Conservation (phyloP, 208 protist genomes). For the Wallacemonas collosoma region DNA sequence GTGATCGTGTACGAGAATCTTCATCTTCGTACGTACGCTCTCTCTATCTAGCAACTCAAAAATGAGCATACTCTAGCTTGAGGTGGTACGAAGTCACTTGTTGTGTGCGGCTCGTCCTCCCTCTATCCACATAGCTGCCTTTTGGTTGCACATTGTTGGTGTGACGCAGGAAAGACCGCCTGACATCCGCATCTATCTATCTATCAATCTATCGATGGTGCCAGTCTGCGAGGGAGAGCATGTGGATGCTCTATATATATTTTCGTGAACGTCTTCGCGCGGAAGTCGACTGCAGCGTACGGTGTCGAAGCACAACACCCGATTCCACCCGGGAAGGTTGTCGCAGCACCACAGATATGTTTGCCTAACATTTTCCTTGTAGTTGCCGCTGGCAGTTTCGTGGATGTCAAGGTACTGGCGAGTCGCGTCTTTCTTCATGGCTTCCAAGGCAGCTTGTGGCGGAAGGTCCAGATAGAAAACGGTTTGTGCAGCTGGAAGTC, state of each 20-base stretch:
- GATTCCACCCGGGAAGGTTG: conserved; percentile 53
- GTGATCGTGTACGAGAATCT: too few species aligned
- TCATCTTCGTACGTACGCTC: too few species aligned
- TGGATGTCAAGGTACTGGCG: conserved; percentile 88
- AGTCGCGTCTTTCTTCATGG: conserved; percentile 74
- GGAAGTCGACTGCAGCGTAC: conserved; percentile 35
- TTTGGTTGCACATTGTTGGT: too few species aligned
- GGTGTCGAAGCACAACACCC: conserved; percentile 51
- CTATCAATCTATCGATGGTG: too few species aligned
- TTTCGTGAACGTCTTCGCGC: conserved; percentile 53
- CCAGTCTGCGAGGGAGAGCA: too few species aligned
- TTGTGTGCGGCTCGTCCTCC: too few species aligned
- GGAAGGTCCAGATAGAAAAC: conserved; percentile 90
- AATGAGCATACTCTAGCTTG: too few species aligned
- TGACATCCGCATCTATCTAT: too few species aligned
- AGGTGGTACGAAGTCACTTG: too few species aligned
- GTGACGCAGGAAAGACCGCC: too few species aligned
- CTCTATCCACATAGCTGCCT: too few species aligned
- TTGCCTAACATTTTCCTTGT: conserved; percentile 81
- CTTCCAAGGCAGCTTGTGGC: conserved; percentile 58
- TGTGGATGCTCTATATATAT: conserved; percentile 21
- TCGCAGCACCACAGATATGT: conserved; percentile 88
- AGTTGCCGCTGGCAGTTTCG: conserved; percentile 71
- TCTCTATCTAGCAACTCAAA: too few species aligned
- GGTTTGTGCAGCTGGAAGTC: conserved; percentile 60